These are phyloP conservation scores for Skeletonema marinoi DNA, from an alignment of 108 stramenopile species.

Conservation along the genomic window DNA sequence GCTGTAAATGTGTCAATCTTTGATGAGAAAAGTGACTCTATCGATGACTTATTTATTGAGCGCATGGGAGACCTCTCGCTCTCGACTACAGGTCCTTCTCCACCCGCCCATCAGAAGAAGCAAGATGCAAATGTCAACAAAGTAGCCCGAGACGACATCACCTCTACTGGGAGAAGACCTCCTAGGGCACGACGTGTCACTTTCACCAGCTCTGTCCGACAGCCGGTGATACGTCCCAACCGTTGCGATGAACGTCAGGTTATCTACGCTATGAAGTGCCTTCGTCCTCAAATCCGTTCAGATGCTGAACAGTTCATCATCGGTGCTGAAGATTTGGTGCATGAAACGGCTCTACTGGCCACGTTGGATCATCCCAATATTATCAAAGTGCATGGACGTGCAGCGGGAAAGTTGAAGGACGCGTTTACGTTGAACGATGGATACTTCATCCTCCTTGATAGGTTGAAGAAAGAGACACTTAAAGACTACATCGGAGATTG, in stretches of 20 bases:
- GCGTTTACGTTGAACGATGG: conserved; percentile 21
- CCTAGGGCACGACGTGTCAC: not conserved
- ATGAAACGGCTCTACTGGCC: conserved; percentile 29
- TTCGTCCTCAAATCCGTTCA: conserved; percentile 22
- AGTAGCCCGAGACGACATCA: not conserved
- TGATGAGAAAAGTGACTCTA: not conserved
- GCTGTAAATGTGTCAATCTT: not conserved
- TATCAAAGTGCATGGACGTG: conserved; percentile 26
- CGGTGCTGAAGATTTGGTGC: conserved; percentile 36
- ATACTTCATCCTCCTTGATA: conserved; percentile 21
- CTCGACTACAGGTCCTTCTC: not conserved
- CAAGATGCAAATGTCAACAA: not conserved
- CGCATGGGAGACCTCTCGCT: not conserved
- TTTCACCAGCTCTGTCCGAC: not conserved
- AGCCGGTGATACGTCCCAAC: not conserved
- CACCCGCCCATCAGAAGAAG: not conserved
- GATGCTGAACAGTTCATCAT: conserved; percentile 14
- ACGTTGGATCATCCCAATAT: conserved; percentile 29
- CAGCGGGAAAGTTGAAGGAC: conserved; percentile 7
- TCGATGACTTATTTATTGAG: not conserved
- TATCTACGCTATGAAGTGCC: conserved; percentile 29
- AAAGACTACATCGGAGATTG: not conserved
- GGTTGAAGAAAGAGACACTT: not conserved
- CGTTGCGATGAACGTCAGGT: not conserved
- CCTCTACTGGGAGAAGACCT: not conserved